A percentile compares a stretch with the other conserved stretches of the same genome.
These are phyloP conservation scores for Karstenula rhodostoma DNA, from an alignment of 2,329 filamentous ascomycete genomes.

Conservation along the genomic window DNA sequence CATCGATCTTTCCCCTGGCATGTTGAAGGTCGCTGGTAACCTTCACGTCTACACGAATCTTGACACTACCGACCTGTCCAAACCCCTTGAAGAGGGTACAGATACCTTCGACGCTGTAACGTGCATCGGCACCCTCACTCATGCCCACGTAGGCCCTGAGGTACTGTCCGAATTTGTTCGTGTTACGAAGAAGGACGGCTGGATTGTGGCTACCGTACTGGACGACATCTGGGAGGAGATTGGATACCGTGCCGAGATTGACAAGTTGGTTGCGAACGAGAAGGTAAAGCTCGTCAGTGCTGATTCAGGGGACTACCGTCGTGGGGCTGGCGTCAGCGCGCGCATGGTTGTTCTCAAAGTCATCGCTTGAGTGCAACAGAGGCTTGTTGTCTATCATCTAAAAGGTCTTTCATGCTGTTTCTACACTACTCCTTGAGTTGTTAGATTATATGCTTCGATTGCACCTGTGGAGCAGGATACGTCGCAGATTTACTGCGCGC, in stretches of 20 bases:
- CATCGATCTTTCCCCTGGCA: conserved; percentile 60
- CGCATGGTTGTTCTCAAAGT: conserved; percentile 21
- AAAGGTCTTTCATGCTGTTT: not conserved
- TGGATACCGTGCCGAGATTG: conserved; percentile 58
- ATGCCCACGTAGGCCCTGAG: conserved; percentile 61
- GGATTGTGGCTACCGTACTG: conserved; percentile 60
- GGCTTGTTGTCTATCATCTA: not conserved
- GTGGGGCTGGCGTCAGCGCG: conserved; percentile 18
- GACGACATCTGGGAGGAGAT: conserved; percentile 58
- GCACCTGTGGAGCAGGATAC: no score
- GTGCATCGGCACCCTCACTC: conserved; percentile 63
- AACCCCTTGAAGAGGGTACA: conserved; percentile 49
- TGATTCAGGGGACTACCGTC: conserved; percentile 18
- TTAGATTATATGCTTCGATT: no score
- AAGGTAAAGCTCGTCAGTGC: conserved; percentile 42
- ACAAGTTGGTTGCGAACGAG: conserved; percentile 26
- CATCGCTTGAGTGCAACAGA: not conserved
- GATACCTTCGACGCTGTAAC: conserved; percentile 58
- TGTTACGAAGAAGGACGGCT: conserved; percentile 55
- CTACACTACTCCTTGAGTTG: not conserved
- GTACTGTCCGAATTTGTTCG: conserved; percentile 59
- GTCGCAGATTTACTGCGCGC: not conserved
- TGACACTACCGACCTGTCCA: conserved; percentile 56
- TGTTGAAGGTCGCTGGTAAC: conserved; percentile 53
- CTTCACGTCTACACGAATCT: conserved; percentile 58